Evolutionary conservation across 495 filamentous ascomycete species (phyloP).

Genomic region (Lindgomyces ingoldianus): DNA sequence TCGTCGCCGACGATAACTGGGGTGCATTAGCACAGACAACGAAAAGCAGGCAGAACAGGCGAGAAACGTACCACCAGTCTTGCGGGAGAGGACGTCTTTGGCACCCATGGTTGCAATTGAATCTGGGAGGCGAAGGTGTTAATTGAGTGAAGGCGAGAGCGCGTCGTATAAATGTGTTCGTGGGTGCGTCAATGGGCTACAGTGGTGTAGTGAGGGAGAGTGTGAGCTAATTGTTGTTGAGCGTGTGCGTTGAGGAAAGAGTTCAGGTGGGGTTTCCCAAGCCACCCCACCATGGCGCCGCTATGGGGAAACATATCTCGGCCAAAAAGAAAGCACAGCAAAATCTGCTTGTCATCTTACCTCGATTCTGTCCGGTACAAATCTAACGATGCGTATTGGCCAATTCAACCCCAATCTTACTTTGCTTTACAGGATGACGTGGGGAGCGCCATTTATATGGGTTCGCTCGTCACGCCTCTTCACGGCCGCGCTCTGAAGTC

Average conservation of each 20-base stretch:
- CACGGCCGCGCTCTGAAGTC: constrained; percentile 32
- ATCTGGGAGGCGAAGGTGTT: constrained; percentile 1
- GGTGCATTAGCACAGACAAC: neutral
- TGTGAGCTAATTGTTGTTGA: neutral
- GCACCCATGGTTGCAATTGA: constrained; percentile 60
- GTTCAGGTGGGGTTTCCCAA: neutral
- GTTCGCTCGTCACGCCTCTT: neutral
- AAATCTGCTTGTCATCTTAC: constrained; percentile 12
- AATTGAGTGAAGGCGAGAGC: neutral
- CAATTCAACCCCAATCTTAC: constrained; percentile 23
- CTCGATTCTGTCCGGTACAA: constrained; percentile 2
- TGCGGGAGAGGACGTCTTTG: constrained; percentile 67
- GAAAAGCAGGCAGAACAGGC: constrained; percentile 69
- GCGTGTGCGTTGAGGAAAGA: no score
- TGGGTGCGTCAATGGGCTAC: neutral
- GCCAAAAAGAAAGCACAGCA: constrained; percentile 18
- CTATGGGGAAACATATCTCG: neutral
- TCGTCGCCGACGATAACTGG: neutral
- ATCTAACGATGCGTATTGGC: neutral
- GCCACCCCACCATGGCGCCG: constrained; percentile 14
- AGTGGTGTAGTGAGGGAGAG: neutral
- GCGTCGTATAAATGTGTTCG: neutral
- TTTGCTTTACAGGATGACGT: constrained; percentile 18
- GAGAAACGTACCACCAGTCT: constrained; percentile 72
- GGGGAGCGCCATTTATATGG: constrained; percentile 16